A percentile compares a stretch with the other conserved stretches of the same genome.
Conservation (phyloP, 371 early-diverging fungal genomes). For the Amoeboaphelidium protococcarum region DNA sequence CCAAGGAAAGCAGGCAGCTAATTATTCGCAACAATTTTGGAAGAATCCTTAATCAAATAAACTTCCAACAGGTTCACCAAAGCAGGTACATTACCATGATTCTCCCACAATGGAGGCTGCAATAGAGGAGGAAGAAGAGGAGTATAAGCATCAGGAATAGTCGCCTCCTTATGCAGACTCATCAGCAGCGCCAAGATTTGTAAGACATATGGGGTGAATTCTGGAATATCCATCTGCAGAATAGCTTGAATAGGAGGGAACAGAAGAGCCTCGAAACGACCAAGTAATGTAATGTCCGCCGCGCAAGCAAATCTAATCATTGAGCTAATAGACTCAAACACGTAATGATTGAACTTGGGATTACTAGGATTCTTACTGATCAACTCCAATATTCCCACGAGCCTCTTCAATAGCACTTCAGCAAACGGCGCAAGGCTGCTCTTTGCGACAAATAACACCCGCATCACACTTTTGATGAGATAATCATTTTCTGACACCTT, state of each 20-base stretch:
- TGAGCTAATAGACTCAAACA: slow-evolving; percentile 74
- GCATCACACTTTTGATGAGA: slow-evolving; percentile 56
- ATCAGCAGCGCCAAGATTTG: slow-evolving; percentile 71
- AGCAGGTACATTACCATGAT: slow-evolving; percentile 73
- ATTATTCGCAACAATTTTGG: slow-evolving; percentile 26
- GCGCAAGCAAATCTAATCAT: slow-evolving; percentile 18
- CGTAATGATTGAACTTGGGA: slow-evolving; percentile 84
- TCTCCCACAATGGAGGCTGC: slow-evolving; percentile 62
- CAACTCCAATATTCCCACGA: slow-evolving; percentile 42
- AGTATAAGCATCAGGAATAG: slow-evolving; percentile 38
- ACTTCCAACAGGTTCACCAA: slow-evolving; percentile 58
- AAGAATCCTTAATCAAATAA: slow-evolving; percentile 37
- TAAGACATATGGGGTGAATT: slow-evolving; percentile 86
- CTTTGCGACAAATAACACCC: slow-evolving; percentile 43
- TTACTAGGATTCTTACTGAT: slow-evolving; percentile 87
- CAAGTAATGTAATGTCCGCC: slow-evolving; percentile 25
- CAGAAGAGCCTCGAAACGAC: slow-evolving; percentile 43
- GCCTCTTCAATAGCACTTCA: slow-evolving; percentile 31
- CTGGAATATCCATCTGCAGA: slow-evolving; percentile 28
- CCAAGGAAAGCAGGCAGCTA: slow-evolving; percentile 64
- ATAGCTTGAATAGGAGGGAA: slow-evolving; percentile 30
- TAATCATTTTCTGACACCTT: slow-evolving; percentile 88
- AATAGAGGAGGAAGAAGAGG: slow-evolving; percentile 44
- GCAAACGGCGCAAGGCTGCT: slow-evolving; percentile 39
- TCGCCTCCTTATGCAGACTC: slow-evolving; percentile 29